These are phyloP conservation scores for Ceratobasidium sp. DNA, from an alignment of 1,284 basidiomycete genomes.

Conservation along the genomic window DNA sequence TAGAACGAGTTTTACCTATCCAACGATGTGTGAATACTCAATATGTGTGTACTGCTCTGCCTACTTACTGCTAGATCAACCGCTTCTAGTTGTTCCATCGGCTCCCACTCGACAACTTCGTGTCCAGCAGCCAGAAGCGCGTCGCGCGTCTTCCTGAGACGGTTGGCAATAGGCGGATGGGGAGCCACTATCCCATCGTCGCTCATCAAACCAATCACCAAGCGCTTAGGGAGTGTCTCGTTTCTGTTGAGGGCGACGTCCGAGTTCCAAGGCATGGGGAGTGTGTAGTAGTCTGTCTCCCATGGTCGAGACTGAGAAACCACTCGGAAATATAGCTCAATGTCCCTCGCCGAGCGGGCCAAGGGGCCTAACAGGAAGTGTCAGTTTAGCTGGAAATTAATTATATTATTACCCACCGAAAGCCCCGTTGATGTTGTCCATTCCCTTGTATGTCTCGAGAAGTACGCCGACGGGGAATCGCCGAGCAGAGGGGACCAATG, in stretches of 20 bases:
- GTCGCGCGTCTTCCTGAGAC: constrained; percentile 48
- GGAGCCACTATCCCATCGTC: constrained; percentile 63
- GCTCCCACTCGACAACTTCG: constrained; percentile 58
- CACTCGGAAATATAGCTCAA: constrained; percentile 60
- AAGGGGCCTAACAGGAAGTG: constrained; percentile 61
- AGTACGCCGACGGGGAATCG: no score
- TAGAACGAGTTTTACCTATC: constrained; percentile 58
- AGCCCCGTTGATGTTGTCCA: constrained; percentile 47
- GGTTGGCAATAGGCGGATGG: constrained; percentile 60
- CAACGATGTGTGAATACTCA: neutral
- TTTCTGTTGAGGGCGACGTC: constrained; percentile 51
- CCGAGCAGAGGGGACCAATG: no score
- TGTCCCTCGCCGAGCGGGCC: constrained; percentile 59
- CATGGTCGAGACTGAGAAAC: constrained; percentile 61
- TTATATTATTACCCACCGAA: constrained; percentile 9
- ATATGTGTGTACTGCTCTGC: constrained; percentile 26
- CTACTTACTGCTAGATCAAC: constrained; percentile 59
- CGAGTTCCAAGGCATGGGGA: constrained; percentile 61
- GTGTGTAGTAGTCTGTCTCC: constrained; percentile 58
- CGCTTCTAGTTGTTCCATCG: constrained; percentile 54
- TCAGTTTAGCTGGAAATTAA: constrained; percentile 47
- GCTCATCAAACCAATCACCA: constrained; percentile 61
- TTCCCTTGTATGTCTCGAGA: no score
- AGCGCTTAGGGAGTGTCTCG: constrained; percentile 52
- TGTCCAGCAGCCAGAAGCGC: constrained; percentile 61